A percentile compares a stretch with the other conserved stretches of the same genome.
Evolutionary conservation across 2,329 filamentous ascomycete genomes (phyloP).

Genomic region (Colletotrichum spaethianum): DNA sequence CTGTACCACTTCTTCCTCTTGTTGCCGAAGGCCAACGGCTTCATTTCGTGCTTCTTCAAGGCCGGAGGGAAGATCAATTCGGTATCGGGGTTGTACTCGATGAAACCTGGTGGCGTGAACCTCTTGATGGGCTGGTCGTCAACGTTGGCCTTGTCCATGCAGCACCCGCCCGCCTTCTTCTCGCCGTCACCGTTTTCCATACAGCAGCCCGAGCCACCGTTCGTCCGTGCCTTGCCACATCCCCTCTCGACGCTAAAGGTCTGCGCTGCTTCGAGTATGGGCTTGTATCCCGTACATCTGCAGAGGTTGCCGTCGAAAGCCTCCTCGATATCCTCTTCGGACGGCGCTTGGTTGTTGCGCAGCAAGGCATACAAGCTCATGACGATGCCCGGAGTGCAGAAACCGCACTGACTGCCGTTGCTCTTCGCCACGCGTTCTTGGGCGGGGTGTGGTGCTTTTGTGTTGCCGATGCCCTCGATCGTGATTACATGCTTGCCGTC

Average conservation of each 20-base stretch:
- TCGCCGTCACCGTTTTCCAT: conserved; percentile 73
- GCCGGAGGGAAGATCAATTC: conserved; percentile 94
- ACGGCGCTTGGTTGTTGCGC: conserved; percentile 84
- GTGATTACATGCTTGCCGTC: conserved; percentile 99
- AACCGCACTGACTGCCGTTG: conserved; percentile 93
- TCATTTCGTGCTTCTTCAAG: conserved; percentile 86
- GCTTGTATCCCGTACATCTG: conserved; percentile 93
- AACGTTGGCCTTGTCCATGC: conserved; percentile 71
- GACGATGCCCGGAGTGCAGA: conserved; percentile 97
- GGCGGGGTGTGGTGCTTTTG: conserved; percentile 86
- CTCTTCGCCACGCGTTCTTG: conserved; percentile 93
- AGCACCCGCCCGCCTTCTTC: conserved; percentile 69
- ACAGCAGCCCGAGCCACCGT: conserved; percentile 75
- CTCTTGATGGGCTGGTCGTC: conserved; percentile 71
- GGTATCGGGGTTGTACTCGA: conserved; percentile 93
- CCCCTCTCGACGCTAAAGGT: conserved; percentile 77
- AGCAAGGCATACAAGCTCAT: conserved; percentile 97
- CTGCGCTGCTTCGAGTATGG: conserved; percentile 94
- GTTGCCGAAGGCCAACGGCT: conserved; percentile 89
- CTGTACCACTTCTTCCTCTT: conserved; percentile 96
- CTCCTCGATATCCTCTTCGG: conserved; percentile 89
- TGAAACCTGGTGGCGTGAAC: conserved; percentile 92
- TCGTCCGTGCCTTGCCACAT: conserved; percentile 65
- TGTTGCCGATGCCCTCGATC: conserved; percentile 93
- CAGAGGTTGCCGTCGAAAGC: conserved; percentile 98